Conservation (phyloP, 2,329 filamentous ascomycete species). For the Xylaria sp. region DNA sequence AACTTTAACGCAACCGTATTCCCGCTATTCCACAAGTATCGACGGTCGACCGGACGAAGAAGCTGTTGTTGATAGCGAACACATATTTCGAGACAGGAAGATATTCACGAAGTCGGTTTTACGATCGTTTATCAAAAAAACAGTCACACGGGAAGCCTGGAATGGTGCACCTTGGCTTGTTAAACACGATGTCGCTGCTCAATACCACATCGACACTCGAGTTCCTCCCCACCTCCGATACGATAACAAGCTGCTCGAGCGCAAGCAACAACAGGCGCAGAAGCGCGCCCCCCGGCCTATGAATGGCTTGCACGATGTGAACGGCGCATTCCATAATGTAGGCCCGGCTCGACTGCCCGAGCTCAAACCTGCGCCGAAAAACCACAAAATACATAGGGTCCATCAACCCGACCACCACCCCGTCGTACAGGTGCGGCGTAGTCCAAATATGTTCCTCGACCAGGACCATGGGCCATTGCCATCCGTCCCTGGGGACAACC, state of each 20-base stretch:
- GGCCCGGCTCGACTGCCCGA: constrained; percentile 73
- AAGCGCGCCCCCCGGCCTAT: constrained; percentile 65
- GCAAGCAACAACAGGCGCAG: constrained; percentile 76
- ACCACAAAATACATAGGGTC: constrained; percentile 69
- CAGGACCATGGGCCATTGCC: constrained; percentile 55
- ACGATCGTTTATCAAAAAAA: constrained; percentile 93
- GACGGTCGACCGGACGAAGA: constrained; percentile 76
- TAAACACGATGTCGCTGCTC: constrained; percentile 83
- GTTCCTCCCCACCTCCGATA: constrained; percentile 85
- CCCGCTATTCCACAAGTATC: constrained; percentile 83
- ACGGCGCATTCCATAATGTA: constrained; percentile 50
- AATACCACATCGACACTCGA: constrained; percentile 88
- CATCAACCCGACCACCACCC: constrained; percentile 55
- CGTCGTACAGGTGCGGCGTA: constrained; percentile 53
- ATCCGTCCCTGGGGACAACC: constrained; percentile 57
- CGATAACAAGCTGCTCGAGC: constrained; percentile 80
- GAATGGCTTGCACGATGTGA: constrained; percentile 53
- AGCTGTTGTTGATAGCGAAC: constrained; percentile 80
- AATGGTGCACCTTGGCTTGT: constrained; percentile 97
- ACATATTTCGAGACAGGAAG: constrained; percentile 88
- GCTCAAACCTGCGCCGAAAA: constrained; percentile 78
- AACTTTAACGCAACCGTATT: constrained; percentile 74
- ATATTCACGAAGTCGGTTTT: constrained; percentile 95
- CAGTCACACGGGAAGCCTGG: constrained; percentile 91
- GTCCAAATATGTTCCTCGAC: constrained; percentile 52